Evolutionary conservation across 768 basidiomycete species (phyloP), one percentile per base, ranked within the genome.

Genomic region (Psilocybe tampanensis): DNA sequence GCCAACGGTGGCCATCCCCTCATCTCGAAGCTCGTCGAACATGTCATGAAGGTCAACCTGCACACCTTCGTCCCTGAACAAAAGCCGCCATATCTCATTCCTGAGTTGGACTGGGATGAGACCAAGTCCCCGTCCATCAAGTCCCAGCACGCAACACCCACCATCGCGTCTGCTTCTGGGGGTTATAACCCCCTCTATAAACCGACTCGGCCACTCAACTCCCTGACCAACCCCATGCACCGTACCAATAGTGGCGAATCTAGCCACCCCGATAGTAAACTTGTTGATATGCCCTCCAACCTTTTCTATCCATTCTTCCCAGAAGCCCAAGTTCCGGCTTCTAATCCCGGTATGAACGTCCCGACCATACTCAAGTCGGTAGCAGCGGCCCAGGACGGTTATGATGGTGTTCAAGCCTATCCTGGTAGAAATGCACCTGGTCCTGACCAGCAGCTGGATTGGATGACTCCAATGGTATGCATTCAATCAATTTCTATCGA

Each of bases 271-370:
- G 71, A 71, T 47, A 77, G 75, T 55, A 72, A 74, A 51, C 80
- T 92, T 33, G 85, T 84, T 1, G 89, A 92, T 18, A 77, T 92
- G 43, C 89, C 90, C 1, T 74, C 81, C 6, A 80, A 78, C 26
- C 70, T 91, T 43, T 92, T 93, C 72, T 93, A 89, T 64, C 90
- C 90, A 0, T 90, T 90, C 75, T 90, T 80, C 64, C 86, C 89
- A 0, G 89, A 90, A 61, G 76, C 63, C 52, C 59, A 64, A 24
- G 54, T 63, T 44, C 55, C 57, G 11, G 49, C 44, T 54, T 51
- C 63, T 26, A 22, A 56, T 47, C 50, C 63, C 47, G 47, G 65
- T 29, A 56, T 47, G 9, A 60, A 23, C 33, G 54, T 59, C 4
- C 34, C 62, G 4, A 42, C 56, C 33, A 43, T 89, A 51, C 72